These are phyloP conservation scores for Mycena venus DNA, from an alignment of 768 basidiomycete species.

Conservation along the genomic window DNA sequence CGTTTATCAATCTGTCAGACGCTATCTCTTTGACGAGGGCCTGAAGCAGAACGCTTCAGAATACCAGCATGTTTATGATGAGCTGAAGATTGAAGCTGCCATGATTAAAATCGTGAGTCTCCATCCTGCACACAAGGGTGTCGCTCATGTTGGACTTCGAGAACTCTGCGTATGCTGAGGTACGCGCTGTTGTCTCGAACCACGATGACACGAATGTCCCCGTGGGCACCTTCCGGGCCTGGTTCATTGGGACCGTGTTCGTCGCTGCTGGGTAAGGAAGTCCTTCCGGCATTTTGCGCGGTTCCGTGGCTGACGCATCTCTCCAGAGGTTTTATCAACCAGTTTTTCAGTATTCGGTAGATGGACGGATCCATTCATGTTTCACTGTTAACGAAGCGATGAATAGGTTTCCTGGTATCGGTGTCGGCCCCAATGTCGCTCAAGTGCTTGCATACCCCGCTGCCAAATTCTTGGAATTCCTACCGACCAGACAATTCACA, in stretches of 20 bases:
- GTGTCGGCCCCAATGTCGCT: conserved; percentile 51
- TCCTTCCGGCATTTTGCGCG: not conserved
- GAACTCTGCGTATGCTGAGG: conserved; percentile 74
- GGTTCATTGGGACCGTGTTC: conserved; percentile 47
- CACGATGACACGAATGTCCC: conserved; percentile 64
- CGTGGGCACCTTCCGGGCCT: conserved; percentile 65
- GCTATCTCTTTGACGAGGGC: conserved; percentile 30
- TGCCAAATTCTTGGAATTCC: conserved; percentile 52
- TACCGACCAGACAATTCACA: conserved; percentile 41
- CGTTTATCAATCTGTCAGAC: conserved; percentile 2
- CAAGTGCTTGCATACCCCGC: conserved; percentile 63
- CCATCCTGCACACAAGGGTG: too few species aligned
- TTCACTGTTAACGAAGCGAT: not conserved
- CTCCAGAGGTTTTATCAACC: too few species aligned
- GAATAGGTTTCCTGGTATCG: conserved; percentile 34
- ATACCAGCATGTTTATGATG: conserved; percentile 35
- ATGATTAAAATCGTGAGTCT: conserved; percentile 38
- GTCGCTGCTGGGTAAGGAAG: conserved; percentile 12
- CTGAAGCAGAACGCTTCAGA: conserved; percentile 28
- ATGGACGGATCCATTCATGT: not conserved
- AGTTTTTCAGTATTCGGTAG: conserved; percentile 45
- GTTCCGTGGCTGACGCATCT: too few species aligned
- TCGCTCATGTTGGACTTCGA: too few species aligned
- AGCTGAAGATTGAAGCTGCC: conserved; percentile 44
- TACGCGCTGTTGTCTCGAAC: conserved; percentile 70